A percentile compares a stretch with the other conserved stretches of the same genome.
These are phyloP conservation scores for Metarhizium robertsii DNA, from an alignment of 2,329 filamentous ascomycete genomes.

Conservation along the genomic window DNA sequence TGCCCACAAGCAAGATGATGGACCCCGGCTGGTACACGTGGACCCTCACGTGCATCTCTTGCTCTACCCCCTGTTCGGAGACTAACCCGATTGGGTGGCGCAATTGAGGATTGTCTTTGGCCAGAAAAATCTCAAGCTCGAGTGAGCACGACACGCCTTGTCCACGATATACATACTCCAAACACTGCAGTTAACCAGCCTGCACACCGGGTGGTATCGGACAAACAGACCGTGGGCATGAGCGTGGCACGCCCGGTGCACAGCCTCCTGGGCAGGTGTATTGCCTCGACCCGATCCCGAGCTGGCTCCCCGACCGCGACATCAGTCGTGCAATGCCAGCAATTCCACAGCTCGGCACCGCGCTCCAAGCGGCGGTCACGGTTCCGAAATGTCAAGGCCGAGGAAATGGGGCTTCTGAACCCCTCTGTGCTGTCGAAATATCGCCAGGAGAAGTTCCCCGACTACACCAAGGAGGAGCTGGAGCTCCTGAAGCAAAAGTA, in stretches of 20 bases:
- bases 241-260: constrained; percentile 45
- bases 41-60: background rate
- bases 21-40: background rate
- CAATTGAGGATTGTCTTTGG: constrained; percentile 6
- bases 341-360: constrained; percentile 43
- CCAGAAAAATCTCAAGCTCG: constrained; percentile 23
- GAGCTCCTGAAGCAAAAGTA: constrained; percentile 57
- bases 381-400: constrained; percentile 43
- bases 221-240: constrained; percentile 30
- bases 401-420: constrained; percentile 40
- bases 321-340: constrained; percentile 24
- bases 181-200: background rate
- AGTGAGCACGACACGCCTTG: constrained; percentile 11
- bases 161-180: background rate
- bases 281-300: constrained; percentile 23
- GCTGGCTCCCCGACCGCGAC: constrained; percentile 14
- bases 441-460: constrained; percentile 41
- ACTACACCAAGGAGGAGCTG: constrained; percentile 60
- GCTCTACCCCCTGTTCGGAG: background rate
- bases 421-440: constrained; percentile 35
- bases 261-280: constrained; percentile 42
- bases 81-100: constrained; percentile 5
- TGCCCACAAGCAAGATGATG: too few relatives aligned
- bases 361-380: constrained; percentile 37
- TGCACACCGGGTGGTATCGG: background rate